Evolutionary conservation across 2,329 filamentous ascomycete genomes (phyloP).

Genomic region (Penicillium sp.): DNA sequence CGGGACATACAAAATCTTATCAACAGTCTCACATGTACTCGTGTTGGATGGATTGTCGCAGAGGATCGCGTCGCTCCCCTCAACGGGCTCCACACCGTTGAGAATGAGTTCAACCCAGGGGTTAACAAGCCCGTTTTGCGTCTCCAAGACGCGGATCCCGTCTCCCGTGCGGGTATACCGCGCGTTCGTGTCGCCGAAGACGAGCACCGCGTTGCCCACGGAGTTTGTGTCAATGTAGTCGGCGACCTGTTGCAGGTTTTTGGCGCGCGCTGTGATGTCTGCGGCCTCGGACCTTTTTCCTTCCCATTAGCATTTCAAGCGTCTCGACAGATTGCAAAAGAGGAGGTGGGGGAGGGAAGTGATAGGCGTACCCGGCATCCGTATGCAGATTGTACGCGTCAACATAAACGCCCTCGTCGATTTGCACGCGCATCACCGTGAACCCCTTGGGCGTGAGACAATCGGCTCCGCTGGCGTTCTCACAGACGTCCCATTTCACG

Average conservation of each 20-base stretch:
- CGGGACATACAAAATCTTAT: conserved; percentile 63
- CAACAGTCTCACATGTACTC: conserved; percentile 66
- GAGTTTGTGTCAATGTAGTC: conserved; percentile 63
- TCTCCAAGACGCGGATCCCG: conserved; percentile 57
- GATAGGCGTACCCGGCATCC: conserved; percentile 59
- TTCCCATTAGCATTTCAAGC: background rate
- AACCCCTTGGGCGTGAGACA: conserved; percentile 74
- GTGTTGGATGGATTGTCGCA: conserved; percentile 64
- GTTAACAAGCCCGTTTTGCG: conserved; percentile 60
- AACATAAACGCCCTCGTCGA: conserved; percentile 60
- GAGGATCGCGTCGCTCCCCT: conserved; percentile 43
- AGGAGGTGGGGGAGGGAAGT: background rate
- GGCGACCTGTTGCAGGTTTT: conserved; percentile 65
- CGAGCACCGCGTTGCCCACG: conserved; percentile 64
- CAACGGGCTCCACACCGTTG: conserved; percentile 52
- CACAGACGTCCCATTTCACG: conserved; percentile 60
- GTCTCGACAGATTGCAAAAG: too few species aligned
- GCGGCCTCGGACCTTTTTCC: conserved; percentile 47
- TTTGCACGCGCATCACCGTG: conserved; percentile 65
- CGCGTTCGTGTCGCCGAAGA: conserved; percentile 70
- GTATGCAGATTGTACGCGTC: conserved; percentile 71
- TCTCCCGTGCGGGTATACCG: conserved; percentile 65
- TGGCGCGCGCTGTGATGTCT: conserved; percentile 61
- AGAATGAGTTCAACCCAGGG: conserved; percentile 63
- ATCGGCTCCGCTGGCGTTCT: conserved; percentile 60